phyloP scores from a whole-genome alignment of 2,329 filamentous ascomycete genomes.

The Alternaria solani region DNA sequence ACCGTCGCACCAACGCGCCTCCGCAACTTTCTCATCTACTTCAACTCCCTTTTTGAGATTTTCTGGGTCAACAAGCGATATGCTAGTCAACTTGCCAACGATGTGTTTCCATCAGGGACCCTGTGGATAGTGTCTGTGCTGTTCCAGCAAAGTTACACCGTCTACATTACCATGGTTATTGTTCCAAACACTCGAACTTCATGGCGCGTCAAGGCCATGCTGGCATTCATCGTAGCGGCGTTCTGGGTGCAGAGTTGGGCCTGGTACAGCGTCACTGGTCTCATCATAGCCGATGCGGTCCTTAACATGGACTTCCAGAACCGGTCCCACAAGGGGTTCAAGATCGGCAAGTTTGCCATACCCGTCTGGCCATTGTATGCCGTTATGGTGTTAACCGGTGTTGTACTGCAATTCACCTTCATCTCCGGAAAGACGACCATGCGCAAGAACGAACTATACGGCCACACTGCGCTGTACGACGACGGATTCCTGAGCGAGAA shows the following conservation, averaged over 20 bases:
- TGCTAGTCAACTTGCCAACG: constrained; percentile 51
- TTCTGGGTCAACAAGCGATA: constrained; percentile 56
- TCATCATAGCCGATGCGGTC: constrained; percentile 59
- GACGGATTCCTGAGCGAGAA: constrained; percentile 48
- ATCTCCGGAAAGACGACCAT: constrained; percentile 50
- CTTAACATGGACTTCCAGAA: constrained; percentile 53
- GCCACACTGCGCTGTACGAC: constrained; percentile 55
- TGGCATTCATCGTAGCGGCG: constrained; percentile 54
- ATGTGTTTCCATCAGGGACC: constrained; percentile 55
- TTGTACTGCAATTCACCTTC: constrained; percentile 55
- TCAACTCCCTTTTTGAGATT: constrained; percentile 58
- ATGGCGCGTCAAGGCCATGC: constrained; percentile 53
- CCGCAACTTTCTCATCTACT: constrained; percentile 52
- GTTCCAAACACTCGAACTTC: constrained; percentile 54
- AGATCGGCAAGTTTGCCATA: constrained; percentile 19
- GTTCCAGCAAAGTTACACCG: constrained; percentile 58
- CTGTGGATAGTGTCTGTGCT: constrained; percentile 58
- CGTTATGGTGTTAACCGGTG: constrained; percentile 45
- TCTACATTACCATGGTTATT: constrained; percentile 59
- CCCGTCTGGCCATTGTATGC: constrained; percentile 46
- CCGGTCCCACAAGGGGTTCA: constrained; percentile 29
- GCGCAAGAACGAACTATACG: constrained; percentile 49
- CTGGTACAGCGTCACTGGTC: constrained; percentile 56
- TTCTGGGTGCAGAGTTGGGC: constrained; percentile 60
- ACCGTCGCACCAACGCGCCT: constrained; percentile 47